Conservation (phyloP, 2,329 filamentous ascomycete genomes). For the Dryadomyces sulphureus region DNA sequence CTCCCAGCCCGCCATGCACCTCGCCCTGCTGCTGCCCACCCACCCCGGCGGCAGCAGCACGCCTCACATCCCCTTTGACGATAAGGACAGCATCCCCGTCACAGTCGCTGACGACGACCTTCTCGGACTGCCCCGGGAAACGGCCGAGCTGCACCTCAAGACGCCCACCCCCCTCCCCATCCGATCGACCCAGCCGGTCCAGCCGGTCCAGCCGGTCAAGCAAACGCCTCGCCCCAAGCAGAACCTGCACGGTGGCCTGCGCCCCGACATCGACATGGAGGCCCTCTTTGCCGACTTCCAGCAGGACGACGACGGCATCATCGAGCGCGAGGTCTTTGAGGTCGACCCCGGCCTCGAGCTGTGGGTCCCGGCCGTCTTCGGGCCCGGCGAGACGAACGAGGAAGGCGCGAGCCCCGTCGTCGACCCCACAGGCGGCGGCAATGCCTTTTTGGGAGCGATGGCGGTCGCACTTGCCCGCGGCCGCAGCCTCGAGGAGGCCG, state of each 20-base stretch:
- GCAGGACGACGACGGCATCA: constrained; percentile 34
- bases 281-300: constrained; percentile 44
- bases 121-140: too few relatives aligned
- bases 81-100: too few relatives aligned
- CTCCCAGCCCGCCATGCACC: not conserved
- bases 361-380: constrained; percentile 65
- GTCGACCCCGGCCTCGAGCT: constrained; percentile 49
- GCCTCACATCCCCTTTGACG: not conserved
- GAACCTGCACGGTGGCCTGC: constrained; percentile 34
- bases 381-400: not conserved
- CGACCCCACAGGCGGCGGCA: constrained; percentile 92
- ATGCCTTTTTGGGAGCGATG: constrained; percentile 63
- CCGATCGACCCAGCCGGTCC: too few relatives aligned
- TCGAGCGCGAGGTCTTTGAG: constrained; percentile 42
- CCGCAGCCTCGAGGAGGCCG: constrained; percentile 50
- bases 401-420: constrained; percentile 34
- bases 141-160: too few relatives aligned
- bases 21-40: not conserved
- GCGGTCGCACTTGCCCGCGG: constrained; percentile 45
- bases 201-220: too few relatives aligned
- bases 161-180: too few relatives aligned
- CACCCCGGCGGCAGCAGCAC: not conserved
- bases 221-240: constrained; percentile 26
- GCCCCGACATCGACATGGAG: constrained; percentile 47
- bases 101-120: too few relatives aligned